Evolutionary conservation across 495 filamentous ascomycete species (phyloP), one percentile per base, ranked within the genome.

Genomic region (Xylaria acuta): DNA sequence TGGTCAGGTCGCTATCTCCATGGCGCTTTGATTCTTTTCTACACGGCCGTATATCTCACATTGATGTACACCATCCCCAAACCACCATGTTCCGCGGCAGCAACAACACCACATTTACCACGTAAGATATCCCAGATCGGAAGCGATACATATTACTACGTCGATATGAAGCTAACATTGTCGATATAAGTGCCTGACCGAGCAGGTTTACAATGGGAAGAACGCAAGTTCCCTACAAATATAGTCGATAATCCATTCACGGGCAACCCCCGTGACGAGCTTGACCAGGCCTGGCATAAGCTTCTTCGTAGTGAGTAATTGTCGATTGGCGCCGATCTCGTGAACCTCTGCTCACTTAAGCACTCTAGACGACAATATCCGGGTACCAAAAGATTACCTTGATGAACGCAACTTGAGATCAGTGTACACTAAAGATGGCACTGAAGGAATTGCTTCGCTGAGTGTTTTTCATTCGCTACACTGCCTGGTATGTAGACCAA

Each of bases 181-280:
- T 20, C 18, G 53, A 30, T 34, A 18, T 30, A 14, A 58, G 54
- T 58, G 32, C 54, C 54, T 18, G 32, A 34, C 32, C 54, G 54
- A 58, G 25, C 54, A 34, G 54, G 54, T 34, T 34, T 58, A 8
- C 54, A 58, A 34, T 58, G 54, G 54, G 54, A 58, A 34, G 27
- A 58, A 58, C 25, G 54, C 27, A 58, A 58, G 3, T 58, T 58
- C 5, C 54, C 54, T 5, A 58, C 54, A 30, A 58, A 18, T 58
- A 58, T 58, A 58, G 54, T 58, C 22, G 14, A 58, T 58, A 58
- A 58, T 58, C 54, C 54, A 1, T 58, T 58, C 27, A 20, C 54
- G 27, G 54, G 54, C 7, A 30, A 30, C 32, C 54, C 54, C 25
- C 54, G 54, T 34, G 54, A 58, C 32, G 54, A 58, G 14, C 54